Conservation (phyloP, 2,329 filamentous ascomycete genomes). For the Lecanicillium sp. region DNA sequence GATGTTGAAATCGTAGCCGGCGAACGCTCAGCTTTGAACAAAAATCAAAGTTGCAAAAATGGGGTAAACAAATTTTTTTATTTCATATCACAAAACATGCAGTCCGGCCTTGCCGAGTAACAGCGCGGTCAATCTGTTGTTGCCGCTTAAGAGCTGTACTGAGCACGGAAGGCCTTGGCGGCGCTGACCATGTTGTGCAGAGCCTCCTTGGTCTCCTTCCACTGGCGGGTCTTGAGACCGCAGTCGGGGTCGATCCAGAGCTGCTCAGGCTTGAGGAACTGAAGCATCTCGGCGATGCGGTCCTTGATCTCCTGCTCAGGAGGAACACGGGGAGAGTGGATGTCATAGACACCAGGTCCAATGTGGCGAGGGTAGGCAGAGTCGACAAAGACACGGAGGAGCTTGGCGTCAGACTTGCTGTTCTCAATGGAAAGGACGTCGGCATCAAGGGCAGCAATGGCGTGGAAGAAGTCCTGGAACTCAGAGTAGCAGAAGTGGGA, state of each 20-base stretch:
- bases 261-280: conserved; percentile 95
- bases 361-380: conserved; percentile 97
- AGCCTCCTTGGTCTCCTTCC: conserved; percentile 96
- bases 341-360: conserved; percentile 98
- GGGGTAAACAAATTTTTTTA: conserved; percentile 20
- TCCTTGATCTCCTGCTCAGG: conserved; percentile 97
- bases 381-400: conserved; percentile 97
- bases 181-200: conserved; percentile 96
- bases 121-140: conserved; percentile 10
- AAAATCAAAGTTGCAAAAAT: conserved; percentile 17
- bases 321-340: conserved; percentile 97
- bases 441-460: conserved; percentile 93
- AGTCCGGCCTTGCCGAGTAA: conserved; percentile 4
- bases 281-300: conserved; percentile 95
- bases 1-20: conserved; percentile 51
- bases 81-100: conserved; percentile 8
- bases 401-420: conserved; percentile 99
- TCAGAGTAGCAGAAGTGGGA: conserved; percentile 99
- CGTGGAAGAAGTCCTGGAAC: conserved; percentile 99
- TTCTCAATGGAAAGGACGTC: conserved; percentile 99
- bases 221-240: conserved; percentile 97
- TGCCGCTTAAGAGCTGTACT: conserved; percentile 60
- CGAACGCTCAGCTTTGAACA: conserved; percentile 25
- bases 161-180: conserved; percentile 90
- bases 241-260: conserved; percentile 99